These are phyloP conservation scores for Ambrosiella beaveri DNA, from an alignment of 2,329 filamentous ascomycete genomes.

Conservation along the genomic window DNA sequence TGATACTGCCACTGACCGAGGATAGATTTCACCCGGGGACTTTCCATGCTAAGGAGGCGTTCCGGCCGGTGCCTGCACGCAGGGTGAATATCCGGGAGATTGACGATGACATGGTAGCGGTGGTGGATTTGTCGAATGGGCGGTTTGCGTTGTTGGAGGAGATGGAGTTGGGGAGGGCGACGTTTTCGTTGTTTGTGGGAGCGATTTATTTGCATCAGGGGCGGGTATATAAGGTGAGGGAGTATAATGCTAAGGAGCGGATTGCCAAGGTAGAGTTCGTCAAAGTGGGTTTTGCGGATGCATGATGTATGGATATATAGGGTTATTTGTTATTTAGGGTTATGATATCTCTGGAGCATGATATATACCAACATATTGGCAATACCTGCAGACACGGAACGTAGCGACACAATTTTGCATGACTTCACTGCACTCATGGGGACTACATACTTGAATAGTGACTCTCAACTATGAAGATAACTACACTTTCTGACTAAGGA, in stretches of 20 bases:
- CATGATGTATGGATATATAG: not conserved
- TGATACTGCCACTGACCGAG: not conserved
- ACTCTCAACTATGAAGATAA: too few species aligned
- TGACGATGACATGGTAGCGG: slow-evolving; percentile 78
- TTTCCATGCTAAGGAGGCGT: slow-evolving; percentile 78
- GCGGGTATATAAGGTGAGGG: slow-evolving; percentile 77
- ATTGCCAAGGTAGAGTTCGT: slow-evolving; percentile 80
- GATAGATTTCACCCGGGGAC: slow-evolving; percentile 39
- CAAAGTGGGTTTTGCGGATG: slow-evolving; percentile 18
- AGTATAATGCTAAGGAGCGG: slow-evolving; percentile 63
- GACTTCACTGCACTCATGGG: too few species aligned
- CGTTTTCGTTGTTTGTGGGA: slow-evolving; percentile 91
- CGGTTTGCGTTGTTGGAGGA: slow-evolving; percentile 81
- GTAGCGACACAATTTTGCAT: too few species aligned
- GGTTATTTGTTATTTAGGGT: not conserved
- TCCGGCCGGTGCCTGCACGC: slow-evolving; percentile 66
- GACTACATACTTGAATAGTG: too few species aligned
- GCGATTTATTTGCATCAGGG: slow-evolving; percentile 96
- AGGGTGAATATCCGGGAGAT: slow-evolving; percentile 81
- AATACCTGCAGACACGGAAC: too few species aligned
- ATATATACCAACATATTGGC: too few species aligned
- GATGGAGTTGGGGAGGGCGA: slow-evolving; percentile 86
- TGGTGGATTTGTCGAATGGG: slow-evolving; percentile 72
- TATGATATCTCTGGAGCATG: too few species aligned
- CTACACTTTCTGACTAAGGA: too few species aligned